These are phyloP conservation scores for Kodamaea neixiangensis DNA, from an alignment of 805 yeast genomes.

Conservation along the genomic window DNA sequence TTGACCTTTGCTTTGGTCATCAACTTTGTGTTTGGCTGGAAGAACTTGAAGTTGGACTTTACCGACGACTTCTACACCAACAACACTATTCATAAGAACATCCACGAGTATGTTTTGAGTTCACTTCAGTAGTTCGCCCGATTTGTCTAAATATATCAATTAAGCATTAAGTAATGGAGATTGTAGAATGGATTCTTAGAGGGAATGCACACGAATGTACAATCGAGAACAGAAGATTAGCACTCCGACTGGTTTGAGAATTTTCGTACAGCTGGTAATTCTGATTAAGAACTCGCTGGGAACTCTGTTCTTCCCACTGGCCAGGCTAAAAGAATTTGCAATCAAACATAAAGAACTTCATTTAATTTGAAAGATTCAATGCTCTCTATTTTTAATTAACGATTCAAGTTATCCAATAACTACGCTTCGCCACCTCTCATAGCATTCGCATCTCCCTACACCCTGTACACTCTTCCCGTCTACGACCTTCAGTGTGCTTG, in stretches of 20 bases:
- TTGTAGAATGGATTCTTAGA: not conserved
- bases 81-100: slow-evolving; percentile 35
- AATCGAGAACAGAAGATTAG: too few species aligned
- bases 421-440: not conserved
- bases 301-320: too few species aligned
- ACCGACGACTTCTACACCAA: slow-evolving; percentile 29
- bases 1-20: slow-evolving; percentile 64
- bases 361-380: too few species aligned
- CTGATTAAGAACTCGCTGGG: too few species aligned
- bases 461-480: not conserved
- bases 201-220: too few species aligned
- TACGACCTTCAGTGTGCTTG: not conserved
- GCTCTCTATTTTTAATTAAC: too few species aligned
- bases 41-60: slow-evolving; percentile 26
- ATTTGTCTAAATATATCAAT: not conserved
- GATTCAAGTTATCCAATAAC: too few species aligned
- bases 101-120: slow-evolving; percentile 37
- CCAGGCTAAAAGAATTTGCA: too few species aligned
- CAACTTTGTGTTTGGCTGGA: slow-evolving; percentile 70
- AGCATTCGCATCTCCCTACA: not conserved
- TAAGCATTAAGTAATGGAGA: not conserved
- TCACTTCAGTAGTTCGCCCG: slow-evolving; percentile 16
- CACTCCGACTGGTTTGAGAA: too few species aligned
- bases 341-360: too few species aligned
- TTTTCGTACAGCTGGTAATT: too few species aligned